Evolutionary conservation across 2,329 filamentous ascomycete genomes (phyloP).

Genomic region (Tolypocladium amazonense): DNA sequence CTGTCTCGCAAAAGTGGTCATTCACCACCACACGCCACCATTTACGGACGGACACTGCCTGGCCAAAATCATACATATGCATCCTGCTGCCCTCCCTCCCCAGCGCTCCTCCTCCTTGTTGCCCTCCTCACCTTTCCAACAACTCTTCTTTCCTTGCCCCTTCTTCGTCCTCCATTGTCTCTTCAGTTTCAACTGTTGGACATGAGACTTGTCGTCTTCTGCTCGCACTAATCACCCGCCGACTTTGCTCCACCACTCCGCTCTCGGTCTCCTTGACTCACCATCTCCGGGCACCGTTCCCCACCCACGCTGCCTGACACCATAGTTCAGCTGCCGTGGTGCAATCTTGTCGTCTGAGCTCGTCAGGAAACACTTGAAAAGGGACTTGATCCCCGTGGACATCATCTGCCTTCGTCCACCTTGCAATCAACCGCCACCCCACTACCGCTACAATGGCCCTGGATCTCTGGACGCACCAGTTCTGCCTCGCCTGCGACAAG

Average conservation of each 20-base stretch:
- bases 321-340: neutral
- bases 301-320: conserved; percentile 1
- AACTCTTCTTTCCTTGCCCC: neutral
- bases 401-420: conserved; percentile 5
- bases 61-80: conserved; percentile 10
- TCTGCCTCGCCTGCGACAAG: conserved; percentile 88
- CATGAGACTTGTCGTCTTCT: neutral
- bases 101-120: neutral
- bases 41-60: neutral
- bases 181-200: neutral
- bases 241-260: conserved; percentile 2
- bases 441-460: conserved; percentile 35
- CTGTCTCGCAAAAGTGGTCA: conserved; percentile 6
- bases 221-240: neutral
- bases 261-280: conserved; percentile 9
- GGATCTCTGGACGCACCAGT: conserved; percentile 74
- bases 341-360: neutral
- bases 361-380: neutral
- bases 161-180: conserved; percentile 2
- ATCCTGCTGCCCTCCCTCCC: conserved; percentile 11
- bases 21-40: conserved; percentile 3
- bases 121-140: conserved; percentile 2
- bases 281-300: conserved; percentile 5
- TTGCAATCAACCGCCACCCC: conserved; percentile 9
- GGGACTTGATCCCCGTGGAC: conserved; percentile 4